phyloP scores from a whole-genome alignment of 495 filamentous ascomycete genomes.

The Jackrogersella minutella region DNA sequence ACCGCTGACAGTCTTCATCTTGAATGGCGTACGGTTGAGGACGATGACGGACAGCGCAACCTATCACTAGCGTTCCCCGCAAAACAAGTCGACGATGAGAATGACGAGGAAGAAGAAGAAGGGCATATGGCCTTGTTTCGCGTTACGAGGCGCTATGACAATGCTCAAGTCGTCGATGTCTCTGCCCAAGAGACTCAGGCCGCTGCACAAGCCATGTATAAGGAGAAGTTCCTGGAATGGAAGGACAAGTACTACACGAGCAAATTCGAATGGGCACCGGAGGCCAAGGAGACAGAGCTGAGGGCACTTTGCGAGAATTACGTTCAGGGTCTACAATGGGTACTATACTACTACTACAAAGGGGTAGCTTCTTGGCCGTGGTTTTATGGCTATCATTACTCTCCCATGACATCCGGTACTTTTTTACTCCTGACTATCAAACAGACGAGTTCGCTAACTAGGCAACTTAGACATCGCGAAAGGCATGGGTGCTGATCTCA shows the following conservation, averaged over 20 bases:
- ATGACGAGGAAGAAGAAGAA: constrained; percentile 84
- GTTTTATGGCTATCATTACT: constrained; percentile 97
- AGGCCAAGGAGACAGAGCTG: constrained; percentile 79
- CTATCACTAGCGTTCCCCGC: constrained; percentile 75
- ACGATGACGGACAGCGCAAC: constrained; percentile 81
- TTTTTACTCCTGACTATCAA: background rate
- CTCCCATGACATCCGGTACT: constrained; percentile 90
- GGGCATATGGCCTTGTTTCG: constrained; percentile 81
- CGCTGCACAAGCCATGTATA: constrained; percentile 81
- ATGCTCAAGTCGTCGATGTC: constrained; percentile 82
- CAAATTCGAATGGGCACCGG: constrained; percentile 92
- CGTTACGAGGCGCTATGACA: constrained; percentile 88
- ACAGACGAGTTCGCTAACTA: constrained; percentile 7
- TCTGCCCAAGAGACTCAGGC: constrained; percentile 78
- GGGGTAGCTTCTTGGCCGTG: constrained; percentile 98
- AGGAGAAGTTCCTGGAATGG: constrained; percentile 87
- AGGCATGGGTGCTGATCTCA: constrained; percentile 84
- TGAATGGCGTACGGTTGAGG: constrained; percentile 80
- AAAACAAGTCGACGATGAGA: constrained; percentile 57
- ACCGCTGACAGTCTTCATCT: constrained; percentile 83
- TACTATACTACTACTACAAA: constrained; percentile 96
- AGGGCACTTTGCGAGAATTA: constrained; percentile 92
- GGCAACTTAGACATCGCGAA: constrained; percentile 76
- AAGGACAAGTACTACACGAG: constrained; percentile 88
- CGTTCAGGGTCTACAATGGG: constrained; percentile 97